Evolutionary conservation across 352 stramenopile genomes (phyloP).

Genomic region (Globisporangium irregulare): DNA sequence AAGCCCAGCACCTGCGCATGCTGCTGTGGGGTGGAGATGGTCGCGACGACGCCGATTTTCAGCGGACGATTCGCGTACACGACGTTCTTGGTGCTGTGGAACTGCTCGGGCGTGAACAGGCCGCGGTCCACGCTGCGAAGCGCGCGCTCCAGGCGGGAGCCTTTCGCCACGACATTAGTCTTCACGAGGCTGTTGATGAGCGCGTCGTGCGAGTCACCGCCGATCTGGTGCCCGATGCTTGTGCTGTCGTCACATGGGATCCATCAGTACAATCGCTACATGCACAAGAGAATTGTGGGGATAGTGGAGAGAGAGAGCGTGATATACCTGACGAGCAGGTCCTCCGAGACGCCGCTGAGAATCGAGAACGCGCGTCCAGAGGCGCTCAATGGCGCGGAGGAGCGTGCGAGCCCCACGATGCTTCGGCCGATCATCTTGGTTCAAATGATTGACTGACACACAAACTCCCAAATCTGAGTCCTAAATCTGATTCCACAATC

Average conservation of each 20-base stretch:
- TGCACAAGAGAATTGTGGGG: not conserved
- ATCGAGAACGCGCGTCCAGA: constrained; percentile 37
- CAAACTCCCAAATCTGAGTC: constrained; percentile 10
- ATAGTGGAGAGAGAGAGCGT: not conserved
- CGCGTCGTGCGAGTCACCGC: constrained; percentile 54
- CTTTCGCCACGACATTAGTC: constrained; percentile 55
- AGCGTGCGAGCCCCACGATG: not conserved
- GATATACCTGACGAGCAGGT: constrained; percentile 64
- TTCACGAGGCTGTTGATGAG: constrained; percentile 80
- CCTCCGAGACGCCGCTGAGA: constrained; percentile 71
- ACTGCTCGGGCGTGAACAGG: constrained; percentile 44
- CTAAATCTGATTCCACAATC: constrained; percentile 1
- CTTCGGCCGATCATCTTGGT: constrained; percentile 8
- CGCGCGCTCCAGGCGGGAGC: constrained; percentile 58
- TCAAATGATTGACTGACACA: not conserved
- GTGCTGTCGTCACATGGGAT: constrained; percentile 29
- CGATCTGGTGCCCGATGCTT: constrained; percentile 82
- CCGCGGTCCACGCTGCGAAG: constrained; percentile 65
- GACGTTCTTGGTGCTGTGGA: constrained; percentile 21
- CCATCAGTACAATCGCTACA: not conserved
- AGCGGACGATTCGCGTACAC: constrained; percentile 75
- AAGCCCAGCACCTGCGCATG: constrained; percentile 74
- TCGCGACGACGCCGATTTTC: constrained; percentile 75
- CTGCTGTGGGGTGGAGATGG: constrained; percentile 85
- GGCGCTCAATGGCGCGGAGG: not conserved